Evolutionary conservation across 176 grass and related monocot genomes (phyloP), one percentile per base, ranked within the genome.

Genomic region (Oryza australiensis): DNA sequence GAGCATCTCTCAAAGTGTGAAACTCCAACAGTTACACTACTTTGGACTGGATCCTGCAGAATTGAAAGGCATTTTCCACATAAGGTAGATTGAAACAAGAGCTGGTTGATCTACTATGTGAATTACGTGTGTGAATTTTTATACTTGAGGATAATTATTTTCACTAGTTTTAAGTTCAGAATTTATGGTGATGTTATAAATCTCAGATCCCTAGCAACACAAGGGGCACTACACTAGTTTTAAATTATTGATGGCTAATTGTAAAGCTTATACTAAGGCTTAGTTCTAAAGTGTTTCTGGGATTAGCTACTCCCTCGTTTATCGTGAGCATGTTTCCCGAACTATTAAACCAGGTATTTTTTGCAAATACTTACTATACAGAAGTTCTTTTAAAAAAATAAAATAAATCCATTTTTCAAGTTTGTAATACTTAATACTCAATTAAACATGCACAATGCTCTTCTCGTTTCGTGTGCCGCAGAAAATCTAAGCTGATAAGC

Each of bases 1-100:
- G 91, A 88, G 64, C 96, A 94, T 86, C 93, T 93, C 89, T 99
- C 96, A 70, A 99, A 99, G 82, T 99, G 96, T 79, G 93, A 99
- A 78, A 99, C 93, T 70, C 96, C 96, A 48, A 94, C 87, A 67
- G 96, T 99, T 43, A 99, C 91, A 80, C 93, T 99, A 87, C 93
- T 95, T 76, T 90, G 92, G 41, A 95, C 85, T 9, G 96, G 96
- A 91, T 99, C 96, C 96, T 99, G 87, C 37, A 82, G 37, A 79
- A 68, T 60, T 30, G 20, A 40, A 23, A 74, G 73, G 12, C 22
- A 22, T 62, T 62, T 85, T 46, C 22, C 65, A 76, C 65, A 68
- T 26, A 74, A 46, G 40, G 11, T 33, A 70, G 20, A 72, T 64
- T 46, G 34, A 73, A 26, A 64, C 28, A 35, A 49, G n/a, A 28